Base-by-base conservation (phyloP, 306 rosid genomes). In the Medicago ruthenica region DNA sequence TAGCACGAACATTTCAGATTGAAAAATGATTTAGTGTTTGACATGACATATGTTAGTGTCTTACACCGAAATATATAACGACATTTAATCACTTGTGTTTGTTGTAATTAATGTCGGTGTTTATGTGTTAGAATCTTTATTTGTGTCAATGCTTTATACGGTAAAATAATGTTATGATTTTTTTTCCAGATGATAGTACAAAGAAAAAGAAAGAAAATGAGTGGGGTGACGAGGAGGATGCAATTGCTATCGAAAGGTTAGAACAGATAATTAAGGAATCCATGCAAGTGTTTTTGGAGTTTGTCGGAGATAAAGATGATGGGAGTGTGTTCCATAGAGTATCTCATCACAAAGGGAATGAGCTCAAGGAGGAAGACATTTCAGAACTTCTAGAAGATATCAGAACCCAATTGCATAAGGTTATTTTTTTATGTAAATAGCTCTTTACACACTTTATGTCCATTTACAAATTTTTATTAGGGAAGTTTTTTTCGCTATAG, bases 211-310 rank as follows among this genome's bases (percentile, higher is more conserved):
- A 68, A 45, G 47, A 14, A 45, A 1, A 14, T 3, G 80, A 67
- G 82, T 68, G 55, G 48, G 83, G 81, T 50, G 85, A 80, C 21
- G 88, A 83, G 59, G 51, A 82, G 75, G 55, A 27, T 3, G 31
- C 76, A 40, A 81, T 88, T 60, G 53, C 31, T 9, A 76, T 85
- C 55, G 81, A 75, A 21, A 78, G 47, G 74, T 55, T 92, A 59
- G 87, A 48, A 36, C 80, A 86, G 9, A 86, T 86, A 57, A 76
- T 95, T 8, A 83, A 86, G 73, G 92, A 90, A 81, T 86, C 96
- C 1, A 85, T 90, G 96, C 42, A 80, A 47, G 73, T 87, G 67
- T 90, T 87, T 59, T 80, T 88, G 86, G 86, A 76, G 60, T 92
- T 95, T 86, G 72, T 90, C 6, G 63, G 87, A 8, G 81, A 89